Evolutionary conservation across 108 stramenopile genomes (phyloP).

Genomic region (Tribonema minus): DNA sequence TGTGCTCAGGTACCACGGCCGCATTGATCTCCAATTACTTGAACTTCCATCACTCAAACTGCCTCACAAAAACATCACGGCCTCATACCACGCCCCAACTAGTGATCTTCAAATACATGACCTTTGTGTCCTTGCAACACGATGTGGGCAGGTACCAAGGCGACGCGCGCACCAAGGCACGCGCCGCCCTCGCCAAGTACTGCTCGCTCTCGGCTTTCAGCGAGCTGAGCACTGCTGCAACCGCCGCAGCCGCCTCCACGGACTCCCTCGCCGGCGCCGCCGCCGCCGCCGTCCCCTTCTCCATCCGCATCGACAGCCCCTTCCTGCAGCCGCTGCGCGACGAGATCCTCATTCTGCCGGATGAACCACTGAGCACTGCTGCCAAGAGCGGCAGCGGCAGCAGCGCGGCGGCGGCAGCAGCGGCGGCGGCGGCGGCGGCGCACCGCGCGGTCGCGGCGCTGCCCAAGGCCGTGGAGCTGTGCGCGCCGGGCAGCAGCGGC

Average conservation of each 20-base stretch:
- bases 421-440: background rate
- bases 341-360: constrained; percentile 12
- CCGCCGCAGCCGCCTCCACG: background rate
- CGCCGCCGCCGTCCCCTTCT: constrained; percentile 3
- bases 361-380: background rate
- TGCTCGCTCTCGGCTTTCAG: constrained; percentile 18
- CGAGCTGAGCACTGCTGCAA: background rate
- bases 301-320: constrained; percentile 26
- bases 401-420: background rate
- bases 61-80: too few species aligned
- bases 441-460: background rate
- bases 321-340: constrained; percentile 43
- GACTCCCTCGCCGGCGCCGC: background rate
- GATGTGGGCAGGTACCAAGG: background rate
- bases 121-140: too few species aligned
- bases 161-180: too few species aligned
- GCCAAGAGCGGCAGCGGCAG: background rate
- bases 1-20: too few species aligned
- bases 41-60: too few species aligned
- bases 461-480: constrained; percentile 14
- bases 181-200: constrained; percentile 11
- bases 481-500: background rate
- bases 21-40: too few species aligned
- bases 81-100: too few species aligned
- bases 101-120: too few species aligned